Conservation (phyloP, 371 early-diverging fungal species). For the Blastocladiella emersonii region DNA sequence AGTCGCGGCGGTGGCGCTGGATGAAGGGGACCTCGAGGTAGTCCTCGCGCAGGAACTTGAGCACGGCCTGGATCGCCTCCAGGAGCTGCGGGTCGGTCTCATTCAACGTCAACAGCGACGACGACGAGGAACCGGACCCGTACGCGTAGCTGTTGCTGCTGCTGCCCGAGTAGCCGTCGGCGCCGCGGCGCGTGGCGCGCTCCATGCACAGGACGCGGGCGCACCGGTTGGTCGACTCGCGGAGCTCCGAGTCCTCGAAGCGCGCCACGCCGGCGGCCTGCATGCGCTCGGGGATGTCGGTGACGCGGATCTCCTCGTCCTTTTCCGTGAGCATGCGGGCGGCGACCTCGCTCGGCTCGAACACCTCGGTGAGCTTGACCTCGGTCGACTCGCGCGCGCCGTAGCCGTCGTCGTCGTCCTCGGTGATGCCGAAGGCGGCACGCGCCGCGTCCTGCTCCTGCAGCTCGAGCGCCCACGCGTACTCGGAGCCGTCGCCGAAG, state of each 20-base stretch:
- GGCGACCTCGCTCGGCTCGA: slow-evolving; percentile 80
- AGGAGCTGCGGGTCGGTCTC: too few relatives aligned
- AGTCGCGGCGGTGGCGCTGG: slow-evolving; percentile 70
- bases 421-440: slow-evolving; percentile 15
- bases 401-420: slow-evolving; percentile 14
- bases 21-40: slow-evolving; percentile 86
- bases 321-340: slow-evolving; percentile 79
- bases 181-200: too few relatives aligned
- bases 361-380: slow-evolving; percentile 42
- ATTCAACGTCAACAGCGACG: too few relatives aligned
- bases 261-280: slow-evolving; percentile 47
- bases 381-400: slow-evolving; percentile 20
- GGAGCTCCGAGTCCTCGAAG: background rate
- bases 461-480: slow-evolving; percentile 59
- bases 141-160: too few relatives aligned
- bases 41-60: slow-evolving; percentile 57
- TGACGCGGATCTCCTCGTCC: slow-evolving; percentile 74
- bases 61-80: slow-evolving; percentile 30
- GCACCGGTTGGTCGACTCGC: too few relatives aligned
- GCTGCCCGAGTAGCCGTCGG: too few relatives aligned
- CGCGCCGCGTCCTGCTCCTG: slow-evolving; percentile 11
- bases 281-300: slow-evolving; percentile 86
- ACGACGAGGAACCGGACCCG: too few relatives aligned
- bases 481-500: slow-evolving; percentile 83
- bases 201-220: too few relatives aligned